A percentile compares a stretch with the other conserved stretches of the same genome.
phyloP scores from a whole-genome alignment of 768 basidiomycete genomes.

The Macrolepiota dolichaula region DNA sequence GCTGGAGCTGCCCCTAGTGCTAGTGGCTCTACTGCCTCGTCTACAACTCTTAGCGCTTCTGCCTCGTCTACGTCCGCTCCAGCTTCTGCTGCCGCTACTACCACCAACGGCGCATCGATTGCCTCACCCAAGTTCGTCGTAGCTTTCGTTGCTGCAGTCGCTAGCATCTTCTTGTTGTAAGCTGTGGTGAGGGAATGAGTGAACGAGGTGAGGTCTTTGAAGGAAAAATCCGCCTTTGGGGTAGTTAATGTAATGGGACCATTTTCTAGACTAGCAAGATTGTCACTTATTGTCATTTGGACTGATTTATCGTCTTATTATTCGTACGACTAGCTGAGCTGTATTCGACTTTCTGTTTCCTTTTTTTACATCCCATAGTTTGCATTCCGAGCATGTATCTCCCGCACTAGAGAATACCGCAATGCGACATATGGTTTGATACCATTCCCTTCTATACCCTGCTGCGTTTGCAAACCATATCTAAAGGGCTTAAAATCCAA shows the following conservation, averaged over 20 bases:
- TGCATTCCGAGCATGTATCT: constrained; percentile 8
- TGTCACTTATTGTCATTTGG: constrained; percentile 3
- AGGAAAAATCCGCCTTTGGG: constrained; percentile 4
- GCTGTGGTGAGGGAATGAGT: not conserved
- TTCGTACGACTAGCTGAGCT: constrained; percentile 18
- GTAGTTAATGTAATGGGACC: constrained; percentile 9
- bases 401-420: not conserved
- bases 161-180: constrained; percentile 50
- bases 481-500: constrained; percentile 32
- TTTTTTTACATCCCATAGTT: constrained; percentile 8
- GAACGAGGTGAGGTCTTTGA: constrained; percentile 10
- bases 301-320: constrained; percentile 2
- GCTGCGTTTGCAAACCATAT: constrained; percentile 10
- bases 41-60: constrained; percentile 22
- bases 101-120: constrained; percentile 40
- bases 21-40: constrained; percentile 22
- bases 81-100: constrained; percentile 15
- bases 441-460: constrained; percentile 15
- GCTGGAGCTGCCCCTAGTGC: constrained; percentile 16
- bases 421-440: constrained; percentile 13
- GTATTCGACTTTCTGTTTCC: constrained; percentile 9
- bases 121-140: constrained; percentile 45
- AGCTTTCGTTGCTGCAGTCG: constrained; percentile 41
- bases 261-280: constrained; percentile 12
- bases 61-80: constrained; percentile 25